Conservation (phyloP, 768 basidiomycete species). For the Suillus subalutaceus region DNA sequence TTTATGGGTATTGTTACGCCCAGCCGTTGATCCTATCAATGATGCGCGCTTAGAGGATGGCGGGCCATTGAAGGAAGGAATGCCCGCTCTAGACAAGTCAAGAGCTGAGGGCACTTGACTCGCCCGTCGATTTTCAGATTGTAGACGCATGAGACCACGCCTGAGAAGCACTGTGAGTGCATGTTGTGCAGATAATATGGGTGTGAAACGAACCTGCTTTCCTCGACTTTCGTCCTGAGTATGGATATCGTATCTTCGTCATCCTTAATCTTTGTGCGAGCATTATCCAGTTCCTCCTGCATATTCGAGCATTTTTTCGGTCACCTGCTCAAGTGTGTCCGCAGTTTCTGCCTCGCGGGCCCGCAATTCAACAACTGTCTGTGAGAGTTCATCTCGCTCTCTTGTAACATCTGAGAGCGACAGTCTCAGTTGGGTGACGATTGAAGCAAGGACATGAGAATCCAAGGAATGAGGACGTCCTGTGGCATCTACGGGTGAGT, state of each 20-base stretch:
- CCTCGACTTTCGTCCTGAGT: constrained; percentile 83
- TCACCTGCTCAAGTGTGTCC: constrained; percentile 65
- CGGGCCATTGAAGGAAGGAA: constrained; percentile 42
- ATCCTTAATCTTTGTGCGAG: constrained; percentile 58
- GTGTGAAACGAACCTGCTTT: constrained; percentile 64
- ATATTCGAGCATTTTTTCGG: constrained; percentile 63
- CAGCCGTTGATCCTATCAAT: constrained; percentile 60
- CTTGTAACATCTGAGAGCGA: constrained; percentile 63
- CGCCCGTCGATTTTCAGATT: constrained; percentile 72
- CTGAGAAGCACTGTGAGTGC: constrained; percentile 39
- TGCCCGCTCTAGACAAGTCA: constrained; percentile 57
- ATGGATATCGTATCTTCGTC: constrained; percentile 78
- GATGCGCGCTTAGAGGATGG: constrained; percentile 71
- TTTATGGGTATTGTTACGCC: constrained; percentile 55
- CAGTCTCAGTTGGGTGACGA: constrained; percentile 73
- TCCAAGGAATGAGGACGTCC: constrained; percentile 61
- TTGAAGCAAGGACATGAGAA: constrained; percentile 73
- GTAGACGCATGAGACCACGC: constrained; percentile 85
- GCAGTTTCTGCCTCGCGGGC: constrained; percentile 60
- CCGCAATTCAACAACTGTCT: constrained; percentile 51
- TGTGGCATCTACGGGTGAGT: constrained; percentile 41
- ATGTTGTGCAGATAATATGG: background rate
- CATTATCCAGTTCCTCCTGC: constrained; percentile 58
- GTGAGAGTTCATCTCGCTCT: constrained; percentile 71
- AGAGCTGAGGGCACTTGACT: constrained; percentile 53